Base-by-base conservation (phyloP, 148 eudicot species). In the Nepenthes mirabilis region DNA sequence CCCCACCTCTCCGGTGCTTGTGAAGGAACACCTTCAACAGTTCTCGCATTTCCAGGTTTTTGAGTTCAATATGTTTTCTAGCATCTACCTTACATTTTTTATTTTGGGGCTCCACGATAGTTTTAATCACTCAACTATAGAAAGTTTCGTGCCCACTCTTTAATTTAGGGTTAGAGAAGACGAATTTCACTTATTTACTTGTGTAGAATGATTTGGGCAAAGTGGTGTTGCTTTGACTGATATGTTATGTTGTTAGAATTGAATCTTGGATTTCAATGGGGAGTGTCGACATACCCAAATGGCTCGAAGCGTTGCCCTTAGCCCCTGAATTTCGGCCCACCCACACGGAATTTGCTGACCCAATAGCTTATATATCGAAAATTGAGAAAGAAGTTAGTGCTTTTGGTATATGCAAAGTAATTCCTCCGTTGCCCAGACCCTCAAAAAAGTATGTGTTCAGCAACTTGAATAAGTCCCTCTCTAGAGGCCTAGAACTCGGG, bases 311-410 rank as follows among this genome's bases (percentile, higher is more conserved):
- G 52, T 74, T 93, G 76, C 96, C 98, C 2, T 65, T 82, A 68
- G 98, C 98, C 52, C 98, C 98, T 4, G 96, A 80, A 68, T 93
- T 88, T 72, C 80, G 73, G 55, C 98, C 98, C 0, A 93, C 95
- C 0, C 96, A 93, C 57, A 93, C 98, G 2, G 98, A 93, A 76
- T 93, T 93, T 45, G 88, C 96, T 2, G 98, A 93, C 88, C 98
- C 98, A 62, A 84, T 93, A 60, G 95, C 96, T 23, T 93, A 93
- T 64, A 93, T 93, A 51, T 88, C 98, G 5, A 93, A 88, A 63
- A 93, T 93, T 57, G 98, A 93, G 83, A 93, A 83, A 77, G 82
- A 93, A 77, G 98, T 90, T 52, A 80, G 87, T 77, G 83, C 78
- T 33, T 88, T 80, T 75, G 98, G 98, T 52, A 93, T 88, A 58